Evolutionary conservation across 2,329 filamentous ascomycete genomes (phyloP).

Genomic region (Alternaria tenuissima): DNA sequence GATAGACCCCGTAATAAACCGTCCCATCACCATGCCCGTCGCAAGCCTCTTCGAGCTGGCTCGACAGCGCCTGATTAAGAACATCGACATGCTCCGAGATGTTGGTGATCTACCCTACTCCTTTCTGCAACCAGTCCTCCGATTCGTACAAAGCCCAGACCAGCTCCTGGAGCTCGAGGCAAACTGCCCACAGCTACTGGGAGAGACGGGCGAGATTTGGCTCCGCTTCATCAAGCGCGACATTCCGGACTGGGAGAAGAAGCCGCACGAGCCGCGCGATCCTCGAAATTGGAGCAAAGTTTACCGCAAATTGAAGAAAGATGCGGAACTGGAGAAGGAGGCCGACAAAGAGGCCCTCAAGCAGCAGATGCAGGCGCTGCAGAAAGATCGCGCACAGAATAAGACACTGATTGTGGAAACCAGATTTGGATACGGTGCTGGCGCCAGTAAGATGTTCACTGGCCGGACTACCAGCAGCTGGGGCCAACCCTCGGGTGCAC

Average conservation of each 20-base stretch:
- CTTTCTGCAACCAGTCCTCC: slow-evolving; percentile 72
- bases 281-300: slow-evolving; percentile 78
- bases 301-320: slow-evolving; percentile 64
- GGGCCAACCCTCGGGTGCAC: slow-evolving; percentile 36
- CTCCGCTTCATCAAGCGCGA: slow-evolving; percentile 78
- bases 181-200: slow-evolving; percentile 78
- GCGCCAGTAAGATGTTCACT: slow-evolving; percentile 26
- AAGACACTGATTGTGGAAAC: slow-evolving; percentile 45
- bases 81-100: slow-evolving; percentile 64
- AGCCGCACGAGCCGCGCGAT: slow-evolving; percentile 69
- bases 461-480: slow-evolving; percentile 26
- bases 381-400: slow-evolving; percentile 41
- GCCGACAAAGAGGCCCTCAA: slow-evolving; percentile 44
- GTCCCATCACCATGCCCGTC: slow-evolving; percentile 42
- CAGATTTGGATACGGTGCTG: slow-evolving; percentile 33
- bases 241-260: slow-evolving; percentile 71
- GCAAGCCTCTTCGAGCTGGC: slow-evolving; percentile 52
- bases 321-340: slow-evolving; percentile 49
- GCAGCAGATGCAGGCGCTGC: slow-evolving; percentile 42
- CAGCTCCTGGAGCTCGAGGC: slow-evolving; percentile 78
- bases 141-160: slow-evolving; percentile 73
- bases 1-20: background rate
- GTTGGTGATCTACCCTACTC: slow-evolving; percentile 76
- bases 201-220: slow-evolving; percentile 78
- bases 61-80: slow-evolving; percentile 51